Evolutionary conservation across 371 early-diverging fungal species (phyloP).

Genomic region (Mucor sp.): DNA sequence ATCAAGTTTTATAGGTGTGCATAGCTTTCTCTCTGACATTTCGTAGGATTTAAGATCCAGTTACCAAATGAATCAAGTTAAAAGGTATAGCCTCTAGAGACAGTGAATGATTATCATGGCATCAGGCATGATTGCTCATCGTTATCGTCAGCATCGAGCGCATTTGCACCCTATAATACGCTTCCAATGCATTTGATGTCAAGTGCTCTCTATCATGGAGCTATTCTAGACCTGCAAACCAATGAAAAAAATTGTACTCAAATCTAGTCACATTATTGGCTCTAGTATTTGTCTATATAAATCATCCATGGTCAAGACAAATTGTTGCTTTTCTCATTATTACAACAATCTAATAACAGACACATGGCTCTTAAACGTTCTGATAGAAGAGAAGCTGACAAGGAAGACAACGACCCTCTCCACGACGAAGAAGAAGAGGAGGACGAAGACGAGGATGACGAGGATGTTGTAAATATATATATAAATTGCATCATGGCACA

Average conservation of each 20-base stretch:
- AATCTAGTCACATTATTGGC: neutral
- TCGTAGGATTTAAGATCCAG: neutral
- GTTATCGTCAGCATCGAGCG: neutral
- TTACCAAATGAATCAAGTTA: neutral
- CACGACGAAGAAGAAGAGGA: constrained; percentile 25
- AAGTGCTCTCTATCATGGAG: neutral
- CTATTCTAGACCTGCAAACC: neutral
- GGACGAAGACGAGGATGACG: constrained; percentile 22
- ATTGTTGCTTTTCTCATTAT: neutral
- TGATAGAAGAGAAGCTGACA: constrained; percentile 16
- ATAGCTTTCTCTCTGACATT: neutral
- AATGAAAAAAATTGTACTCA: constrained; percentile 3
- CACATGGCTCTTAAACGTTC: constrained; percentile 25
- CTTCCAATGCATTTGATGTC: neutral
- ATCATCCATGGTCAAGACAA: neutral
- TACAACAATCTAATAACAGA: neutral
- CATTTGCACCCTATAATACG: neutral
- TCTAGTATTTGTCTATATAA: neutral
- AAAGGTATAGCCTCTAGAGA: neutral
- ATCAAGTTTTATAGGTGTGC: neutral
- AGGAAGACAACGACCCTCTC: constrained; percentile 23
- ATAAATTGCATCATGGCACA: neutral
- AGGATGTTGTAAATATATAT: constrained; percentile 14
- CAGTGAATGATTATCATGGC: neutral
- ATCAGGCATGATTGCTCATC: neutral